Evolutionary conservation across 1,284 basidiomycete genomes (phyloP), one percentile per base, ranked within the genome.

Genomic region (Trametes versicolor): DNA sequence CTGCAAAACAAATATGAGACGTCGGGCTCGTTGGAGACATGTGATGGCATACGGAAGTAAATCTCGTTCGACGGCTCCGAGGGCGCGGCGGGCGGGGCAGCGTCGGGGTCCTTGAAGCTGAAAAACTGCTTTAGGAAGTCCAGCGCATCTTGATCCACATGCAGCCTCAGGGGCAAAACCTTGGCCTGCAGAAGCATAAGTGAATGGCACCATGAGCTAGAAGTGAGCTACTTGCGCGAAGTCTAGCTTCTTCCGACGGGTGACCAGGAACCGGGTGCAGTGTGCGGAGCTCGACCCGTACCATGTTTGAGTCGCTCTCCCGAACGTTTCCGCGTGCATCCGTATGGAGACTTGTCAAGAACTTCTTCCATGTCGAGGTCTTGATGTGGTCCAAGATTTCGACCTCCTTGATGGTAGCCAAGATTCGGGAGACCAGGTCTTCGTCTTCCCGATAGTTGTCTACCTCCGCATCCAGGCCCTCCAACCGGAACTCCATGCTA

Each of bases 81-180:
- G 19, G 51, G 48, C 0, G 77, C 65, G 27, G 80, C 71, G 8
- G 29, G 29, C 3, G 81, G 74, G 2, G 78, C 74, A 7, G 74
- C 72, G 15, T 86, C 80, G 39, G 88, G 82, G 71, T 92, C 88
- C 72, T 92, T 88, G 82, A 98, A 99, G 71, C 89, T 92, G 77
- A 97, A 97, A 78, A 99, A 99, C 65, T 92, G 92, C 81, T 99
- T 99, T 74, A 99, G 80, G 76, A 99, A 99, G 77, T 99, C 98
- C 17, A 99, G 86, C 9, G 98, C 97, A 78, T 99, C 98, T 80
- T 99, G 97, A 77, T 99, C 97, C 23, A 99, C 95, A 77, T 99
- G 95, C 43, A 99, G 80, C 27, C 97, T 86, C 4, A 99, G 82
- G 10, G 97, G 97, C 0, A 96, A 80, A 34, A 98, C 84, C 76